Evolutionary conservation across 331 rosid genomes (phyloP).

Genomic region (Rosa hybrid): DNA sequence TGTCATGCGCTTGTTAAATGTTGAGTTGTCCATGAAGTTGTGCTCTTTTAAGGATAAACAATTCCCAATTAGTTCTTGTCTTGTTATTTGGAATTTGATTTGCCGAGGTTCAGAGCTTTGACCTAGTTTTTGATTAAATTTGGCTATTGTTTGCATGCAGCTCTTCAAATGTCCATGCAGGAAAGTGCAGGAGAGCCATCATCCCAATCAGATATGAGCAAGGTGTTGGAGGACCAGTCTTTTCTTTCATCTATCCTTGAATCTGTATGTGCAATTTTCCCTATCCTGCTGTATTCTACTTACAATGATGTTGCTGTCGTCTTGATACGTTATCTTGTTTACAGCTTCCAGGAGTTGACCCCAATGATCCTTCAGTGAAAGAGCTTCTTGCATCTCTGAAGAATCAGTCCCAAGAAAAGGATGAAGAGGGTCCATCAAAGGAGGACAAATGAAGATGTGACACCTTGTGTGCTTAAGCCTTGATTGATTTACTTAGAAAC

Average conservation of each 20-base stretch:
- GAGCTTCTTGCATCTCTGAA: conserved; percentile 92
- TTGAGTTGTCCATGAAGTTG: not conserved
- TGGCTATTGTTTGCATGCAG: conserved; percentile 36
- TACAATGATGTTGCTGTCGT: not conserved
- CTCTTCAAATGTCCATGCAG: conserved; percentile 87
- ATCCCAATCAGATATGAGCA: conserved; percentile 73
- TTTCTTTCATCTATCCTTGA: conserved; percentile 88
- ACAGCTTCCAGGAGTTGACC: conserved; percentile 99
- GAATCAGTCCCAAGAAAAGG: conserved; percentile 62
- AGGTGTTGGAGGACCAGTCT: conserved; percentile 87
- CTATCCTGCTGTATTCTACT: not conserved
- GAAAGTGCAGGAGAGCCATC: conserved; percentile 53
- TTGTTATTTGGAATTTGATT: not conserved
- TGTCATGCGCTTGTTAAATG: not conserved
- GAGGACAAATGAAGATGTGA: conserved; percentile 53
- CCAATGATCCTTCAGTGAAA: conserved; percentile 92
- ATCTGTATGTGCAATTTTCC: conserved; percentile 55
- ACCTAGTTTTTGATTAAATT: not conserved
- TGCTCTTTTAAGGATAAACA: not conserved
- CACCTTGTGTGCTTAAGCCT: not conserved
- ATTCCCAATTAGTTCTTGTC: not conserved
- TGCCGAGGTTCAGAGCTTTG: not conserved
- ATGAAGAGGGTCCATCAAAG: conserved; percentile 60
- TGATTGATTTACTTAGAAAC: conserved; percentile 3
- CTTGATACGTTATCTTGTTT: conserved; percentile 9